These are phyloP conservation scores for Silene noctiflora DNA, from an alignment of 179 eudicot species.

Conservation along the genomic window DNA sequence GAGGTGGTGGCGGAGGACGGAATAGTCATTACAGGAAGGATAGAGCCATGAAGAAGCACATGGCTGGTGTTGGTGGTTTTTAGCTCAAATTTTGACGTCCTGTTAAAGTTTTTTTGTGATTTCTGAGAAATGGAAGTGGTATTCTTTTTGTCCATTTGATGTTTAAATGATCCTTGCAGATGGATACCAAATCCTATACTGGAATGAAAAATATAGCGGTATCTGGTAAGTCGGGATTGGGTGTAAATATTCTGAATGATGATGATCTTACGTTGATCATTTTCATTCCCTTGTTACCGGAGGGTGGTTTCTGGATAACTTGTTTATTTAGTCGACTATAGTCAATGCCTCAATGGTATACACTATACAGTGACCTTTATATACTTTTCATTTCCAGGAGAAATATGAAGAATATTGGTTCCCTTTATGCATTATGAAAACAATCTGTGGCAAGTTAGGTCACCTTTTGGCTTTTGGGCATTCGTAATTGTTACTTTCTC, in stretches of 20 bases:
- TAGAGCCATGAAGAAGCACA: conserved; percentile 68
- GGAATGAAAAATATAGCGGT: background rate
- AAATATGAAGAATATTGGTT: too few relatives aligned
- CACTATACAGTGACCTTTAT: too few relatives aligned
- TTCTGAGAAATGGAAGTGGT: background rate
- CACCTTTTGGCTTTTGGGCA: too few relatives aligned
- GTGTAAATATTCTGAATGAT: background rate
- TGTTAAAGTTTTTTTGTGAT: background rate
- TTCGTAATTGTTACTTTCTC: too few relatives aligned
- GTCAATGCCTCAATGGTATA: too few relatives aligned
- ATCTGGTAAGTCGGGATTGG: background rate
- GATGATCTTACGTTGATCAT: background rate
- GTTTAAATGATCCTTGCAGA: background rate
- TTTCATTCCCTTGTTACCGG: too few relatives aligned
- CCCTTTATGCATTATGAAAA: too few relatives aligned
- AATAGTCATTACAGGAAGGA: conserved; percentile 53
- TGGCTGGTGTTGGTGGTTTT: conserved; percentile 50
- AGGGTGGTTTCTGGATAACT: too few relatives aligned
- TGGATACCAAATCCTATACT: background rate
- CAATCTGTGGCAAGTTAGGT: too few relatives aligned
- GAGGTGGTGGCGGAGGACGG: conserved; percentile 49
- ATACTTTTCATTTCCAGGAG: too few relatives aligned
- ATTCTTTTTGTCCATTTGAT: background rate
- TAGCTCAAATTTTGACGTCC: conserved; percentile 22
- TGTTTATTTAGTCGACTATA: too few relatives aligned